Evolutionary conservation across 805 yeast genomes (phyloP).

Genomic region (Diddensiella transvaalensis): DNA sequence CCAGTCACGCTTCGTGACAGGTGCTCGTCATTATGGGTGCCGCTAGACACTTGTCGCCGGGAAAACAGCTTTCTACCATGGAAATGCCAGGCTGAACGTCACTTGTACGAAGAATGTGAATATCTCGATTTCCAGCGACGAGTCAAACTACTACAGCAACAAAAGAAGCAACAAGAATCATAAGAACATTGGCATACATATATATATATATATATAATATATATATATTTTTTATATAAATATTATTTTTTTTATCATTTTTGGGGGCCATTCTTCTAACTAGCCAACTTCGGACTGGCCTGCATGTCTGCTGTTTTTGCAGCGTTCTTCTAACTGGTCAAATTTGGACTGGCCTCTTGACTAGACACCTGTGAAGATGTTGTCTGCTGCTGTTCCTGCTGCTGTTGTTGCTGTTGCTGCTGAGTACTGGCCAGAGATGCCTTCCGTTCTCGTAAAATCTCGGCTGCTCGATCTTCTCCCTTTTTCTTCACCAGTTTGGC

Average conservation of each 20-base stretch:
- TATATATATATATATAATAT: constrained; percentile 1
- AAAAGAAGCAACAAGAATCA: constrained; percentile 40
- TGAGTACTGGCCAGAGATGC: neutral
- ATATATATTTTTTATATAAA: constrained; percentile 1
- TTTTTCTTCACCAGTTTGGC: constrained; percentile 60
- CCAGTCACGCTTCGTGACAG: constrained; percentile 81
- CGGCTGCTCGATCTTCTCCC: constrained; percentile 52
- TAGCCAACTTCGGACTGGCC: no score
- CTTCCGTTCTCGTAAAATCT: constrained; percentile 31
- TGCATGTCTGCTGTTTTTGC: no score
- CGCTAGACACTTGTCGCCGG: constrained; percentile 57
- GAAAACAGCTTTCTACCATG: constrained; percentile 59
- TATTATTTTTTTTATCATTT: constrained; percentile 1
- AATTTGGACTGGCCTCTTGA: no score
- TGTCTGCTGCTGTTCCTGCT: no score
- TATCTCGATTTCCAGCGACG: constrained; percentile 78
- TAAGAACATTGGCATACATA: no score
- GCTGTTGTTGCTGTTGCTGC: no score
- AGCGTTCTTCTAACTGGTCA: no score
- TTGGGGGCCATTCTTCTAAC: no score
- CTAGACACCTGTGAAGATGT: no score
- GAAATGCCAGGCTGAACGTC: constrained; percentile 75
- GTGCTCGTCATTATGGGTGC: constrained; percentile 65
- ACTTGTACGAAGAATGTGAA: constrained; percentile 81
- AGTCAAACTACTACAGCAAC: constrained; percentile 62